Base-by-base conservation (phyloP, 1,284 basidiomycete species). In the Sporisorium iseilematis-ciliati region DNA sequence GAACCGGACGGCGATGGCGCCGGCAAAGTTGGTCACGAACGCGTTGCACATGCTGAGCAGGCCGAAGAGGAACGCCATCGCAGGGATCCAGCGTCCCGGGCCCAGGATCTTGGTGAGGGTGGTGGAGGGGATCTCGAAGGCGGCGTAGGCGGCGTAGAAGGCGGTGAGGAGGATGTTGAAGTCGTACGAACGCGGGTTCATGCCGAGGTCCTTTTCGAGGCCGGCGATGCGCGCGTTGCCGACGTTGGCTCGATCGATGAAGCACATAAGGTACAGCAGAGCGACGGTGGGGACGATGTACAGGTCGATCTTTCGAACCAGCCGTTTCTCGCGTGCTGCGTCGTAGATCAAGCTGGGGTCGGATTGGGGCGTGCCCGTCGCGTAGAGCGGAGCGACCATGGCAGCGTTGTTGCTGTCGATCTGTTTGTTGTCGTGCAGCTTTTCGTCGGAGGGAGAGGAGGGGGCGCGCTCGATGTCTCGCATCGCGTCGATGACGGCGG, bases 121-220 rank as follows among this genome's bases (percentile, higher is more conserved):
- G 83, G 91, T 90, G 48, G 88, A 85, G 2, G 91, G 91, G 25
- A 92, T 89, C 83, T 81, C 80, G 48, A 79, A 80, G n/a, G 71
- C 56, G 25, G 75, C 65, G 33, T 80, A 82, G 21, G 74, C 61
- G 29, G 73, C 61, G 43, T 80, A 75, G 49, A 75, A 75, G 21
- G 66, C 54, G 16, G 79, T 81, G 46, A 82, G 53, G n/a, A 82
- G 63, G 35, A 82, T 77, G 62, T 80, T 80, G 65, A 65, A 79
- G n/a, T 78, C 49, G 53, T 76, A 80, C 31, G 58, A 64, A 6
- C 31, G 53, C 7, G 76, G 66, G 48, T 77, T 65, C 74, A 81
- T 81, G 2, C 71, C 65, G 16, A 81, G 65, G 18, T 81, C 79
- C 29, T 50, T 57, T 53, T 81, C 80, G 8, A 81, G 52, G 0